Conservation (phyloP, 495 filamentous ascomycete species). For the Neurospora sp. region DNA sequence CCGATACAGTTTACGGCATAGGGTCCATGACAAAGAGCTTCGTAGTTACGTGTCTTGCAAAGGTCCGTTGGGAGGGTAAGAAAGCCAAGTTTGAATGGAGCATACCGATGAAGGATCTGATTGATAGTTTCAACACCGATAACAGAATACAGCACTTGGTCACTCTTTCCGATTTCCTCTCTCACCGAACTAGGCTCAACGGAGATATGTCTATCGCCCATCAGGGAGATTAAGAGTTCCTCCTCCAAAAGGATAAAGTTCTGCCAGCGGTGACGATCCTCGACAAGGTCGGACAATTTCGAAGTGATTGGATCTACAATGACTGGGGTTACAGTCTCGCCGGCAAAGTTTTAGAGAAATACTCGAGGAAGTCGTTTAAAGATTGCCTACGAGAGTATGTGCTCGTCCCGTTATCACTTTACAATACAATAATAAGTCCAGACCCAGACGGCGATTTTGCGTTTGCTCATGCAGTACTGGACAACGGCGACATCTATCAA, state of each 20-base stretch:
- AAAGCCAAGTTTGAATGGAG: not conserved
- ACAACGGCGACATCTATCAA: not conserved
- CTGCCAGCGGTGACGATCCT: not conserved
- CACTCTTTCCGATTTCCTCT: conserved; percentile 3
- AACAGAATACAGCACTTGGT: not conserved
- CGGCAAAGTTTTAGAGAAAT: conserved; percentile 13
- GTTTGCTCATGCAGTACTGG: not conserved
- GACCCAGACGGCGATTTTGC: not conserved
- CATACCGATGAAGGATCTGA: not conserved
- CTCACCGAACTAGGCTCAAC: conserved; percentile 4
- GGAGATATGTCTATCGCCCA: not conserved
- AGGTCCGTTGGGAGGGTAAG: not conserved
- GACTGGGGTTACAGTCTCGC: conserved; percentile 16
- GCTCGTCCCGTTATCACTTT: not conserved
- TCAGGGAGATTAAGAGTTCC: conserved; percentile 1
- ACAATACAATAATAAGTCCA: not conserved
- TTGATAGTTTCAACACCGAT: conserved; percentile 2
- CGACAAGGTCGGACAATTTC: not conserved
- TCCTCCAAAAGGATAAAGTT: not conserved
- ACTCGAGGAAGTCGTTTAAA: conserved; percentile 4
- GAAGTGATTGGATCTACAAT: conserved; percentile 16
- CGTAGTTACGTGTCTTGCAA: not conserved
- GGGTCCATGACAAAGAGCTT: conserved; percentile 8
- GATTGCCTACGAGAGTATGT: conserved; percentile 6
- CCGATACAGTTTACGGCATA: conserved; percentile 5